phyloP scores from a whole-genome alignment of 1,139 yeast species.

The Hemisphaericaspora xylanilytica region DNA sequence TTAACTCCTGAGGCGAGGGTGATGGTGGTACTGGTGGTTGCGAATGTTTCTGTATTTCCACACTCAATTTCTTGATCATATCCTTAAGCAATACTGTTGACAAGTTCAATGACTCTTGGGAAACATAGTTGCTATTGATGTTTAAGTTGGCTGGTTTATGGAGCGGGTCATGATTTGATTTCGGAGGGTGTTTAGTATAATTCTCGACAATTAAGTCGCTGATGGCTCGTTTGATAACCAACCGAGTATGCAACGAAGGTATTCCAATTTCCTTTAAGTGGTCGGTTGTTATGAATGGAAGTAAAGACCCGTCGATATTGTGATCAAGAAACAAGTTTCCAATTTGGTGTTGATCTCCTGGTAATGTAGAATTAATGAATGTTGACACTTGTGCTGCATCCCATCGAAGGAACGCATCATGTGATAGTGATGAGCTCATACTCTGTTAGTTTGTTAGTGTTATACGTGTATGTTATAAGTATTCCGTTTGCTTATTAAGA shows the following conservation, averaged over 20 bases:
- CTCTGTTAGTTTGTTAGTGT: neutral
- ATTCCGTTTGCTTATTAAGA: no score
- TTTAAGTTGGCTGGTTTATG: constrained; percentile 27
- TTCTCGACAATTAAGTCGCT: constrained; percentile 42
- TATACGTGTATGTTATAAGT: neutral
- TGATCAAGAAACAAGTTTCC: constrained; percentile 46
- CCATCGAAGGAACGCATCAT: constrained; percentile 45
- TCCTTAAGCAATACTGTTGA: constrained; percentile 38
- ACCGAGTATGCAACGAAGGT: constrained; percentile 37
- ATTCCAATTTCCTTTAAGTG: constrained; percentile 64
- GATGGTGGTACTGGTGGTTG: constrained; percentile 13
- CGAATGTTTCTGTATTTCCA: constrained; percentile 17
- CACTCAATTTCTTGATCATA: constrained; percentile 29
- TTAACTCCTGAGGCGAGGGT: constrained; percentile 32
- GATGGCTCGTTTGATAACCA: constrained; percentile 49
- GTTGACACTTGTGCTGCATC: constrained; percentile 48
- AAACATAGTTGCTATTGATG: constrained; percentile 33
- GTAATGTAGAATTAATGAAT: constrained; percentile 28
- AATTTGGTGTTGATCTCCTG: constrained; percentile 22
- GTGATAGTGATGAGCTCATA: constrained; percentile 18
- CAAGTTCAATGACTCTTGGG: constrained; percentile 34
- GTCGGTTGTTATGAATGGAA: constrained; percentile 57
- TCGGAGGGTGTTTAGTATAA: constrained; percentile 30
- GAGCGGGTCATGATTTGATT: constrained; percentile 30
- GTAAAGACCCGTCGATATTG: constrained; percentile 59